Evolutionary conservation across 768 basidiomycete species (phyloP).

Genomic region (Mycena venus): DNA sequence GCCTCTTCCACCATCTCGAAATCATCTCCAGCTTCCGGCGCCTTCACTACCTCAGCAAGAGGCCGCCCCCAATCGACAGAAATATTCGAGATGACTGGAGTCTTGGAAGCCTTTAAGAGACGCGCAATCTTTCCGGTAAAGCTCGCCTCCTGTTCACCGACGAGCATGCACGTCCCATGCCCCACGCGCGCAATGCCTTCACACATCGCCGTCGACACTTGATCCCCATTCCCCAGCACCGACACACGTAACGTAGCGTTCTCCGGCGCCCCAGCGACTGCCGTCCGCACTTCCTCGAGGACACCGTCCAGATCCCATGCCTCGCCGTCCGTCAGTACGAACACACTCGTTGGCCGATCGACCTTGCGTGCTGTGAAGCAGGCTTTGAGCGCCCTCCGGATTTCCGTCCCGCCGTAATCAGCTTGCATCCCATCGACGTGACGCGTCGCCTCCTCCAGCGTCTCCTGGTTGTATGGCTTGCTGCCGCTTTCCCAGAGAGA

Average conservation of each 20-base stretch:
- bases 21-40: constrained; percentile 7
- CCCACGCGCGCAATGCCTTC: constrained; percentile 57
- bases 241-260: constrained; percentile 54
- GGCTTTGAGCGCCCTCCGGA: constrained; percentile 45
- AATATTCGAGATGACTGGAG: constrained; percentile 51
- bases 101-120: constrained; percentile 55
- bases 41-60: not conserved
- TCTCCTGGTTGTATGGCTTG: constrained; percentile 36
- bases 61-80: constrained; percentile 52
- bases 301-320: constrained; percentile 33
- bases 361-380: constrained; percentile 44
- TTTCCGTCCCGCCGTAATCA: constrained; percentile 57
- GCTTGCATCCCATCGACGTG: constrained; percentile 46
- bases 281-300: constrained; percentile 25
- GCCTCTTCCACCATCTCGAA: constrained; percentile 30
- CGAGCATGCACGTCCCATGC: constrained; percentile 54
- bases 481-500: constrained; percentile 48
- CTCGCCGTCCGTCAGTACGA: constrained; percentile 63
- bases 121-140: constrained; percentile 54
- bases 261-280: constrained; percentile 37
- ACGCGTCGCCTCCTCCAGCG: constrained; percentile 46
- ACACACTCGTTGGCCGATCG: no score
- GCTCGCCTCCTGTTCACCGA: constrained; percentile 47
- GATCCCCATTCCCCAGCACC: constrained; percentile 59
- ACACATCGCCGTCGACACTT: constrained; percentile 56